Percentiles rank a stretch among this genome's conserved stretches.
Conservation (phyloP, 768 basidiomycete species). For the Zangia roseola region DNA sequence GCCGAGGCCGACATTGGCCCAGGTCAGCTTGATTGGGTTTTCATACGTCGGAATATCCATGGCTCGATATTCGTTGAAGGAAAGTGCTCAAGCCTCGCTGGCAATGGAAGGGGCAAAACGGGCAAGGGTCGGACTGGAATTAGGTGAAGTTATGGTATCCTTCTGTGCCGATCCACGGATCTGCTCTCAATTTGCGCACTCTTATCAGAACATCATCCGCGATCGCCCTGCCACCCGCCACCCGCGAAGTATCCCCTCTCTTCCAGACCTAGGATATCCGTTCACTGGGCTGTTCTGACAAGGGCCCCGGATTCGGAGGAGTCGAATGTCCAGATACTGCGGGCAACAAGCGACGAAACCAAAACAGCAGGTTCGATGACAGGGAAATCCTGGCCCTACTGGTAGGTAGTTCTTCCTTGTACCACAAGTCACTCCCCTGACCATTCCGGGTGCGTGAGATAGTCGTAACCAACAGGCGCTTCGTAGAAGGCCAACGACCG, state of each 20-base stretch:
- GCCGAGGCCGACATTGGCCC: conserved; percentile 75
- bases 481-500: conserved; percentile 62
- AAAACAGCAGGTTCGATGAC: conserved; percentile 59
- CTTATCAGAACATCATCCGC: conserved; percentile 54
- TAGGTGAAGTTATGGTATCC: neutral
- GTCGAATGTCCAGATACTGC: conserved; percentile 43
- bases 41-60: conserved; percentile 32
- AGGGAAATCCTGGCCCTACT: too few relatives aligned
- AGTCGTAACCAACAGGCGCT: conserved; percentile 48
- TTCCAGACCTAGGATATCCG: conserved; percentile 80
- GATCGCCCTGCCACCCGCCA: conserved; percentile 61
- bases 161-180: conserved; percentile 50
- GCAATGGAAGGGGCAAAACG: too few relatives aligned
- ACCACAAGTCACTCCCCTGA: conserved; percentile 30
- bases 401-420: too few relatives aligned
- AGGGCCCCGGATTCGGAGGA: conserved; percentile 7
- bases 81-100: too few relatives aligned
- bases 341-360: conserved; percentile 66
- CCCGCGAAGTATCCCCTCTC: conserved; percentile 73
- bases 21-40: conserved; percentile 43
- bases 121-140: neutral
- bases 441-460: conserved; percentile 58
- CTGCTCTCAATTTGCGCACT: conserved; percentile 39
- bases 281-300: conserved; percentile 46
- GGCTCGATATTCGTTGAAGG: neutral